Percentiles rank a stretch among this genome's conserved stretches.
phyloP scores from a whole-genome alignment of 805 yeast species.

The Kodamaea kakaduensis region DNA sequence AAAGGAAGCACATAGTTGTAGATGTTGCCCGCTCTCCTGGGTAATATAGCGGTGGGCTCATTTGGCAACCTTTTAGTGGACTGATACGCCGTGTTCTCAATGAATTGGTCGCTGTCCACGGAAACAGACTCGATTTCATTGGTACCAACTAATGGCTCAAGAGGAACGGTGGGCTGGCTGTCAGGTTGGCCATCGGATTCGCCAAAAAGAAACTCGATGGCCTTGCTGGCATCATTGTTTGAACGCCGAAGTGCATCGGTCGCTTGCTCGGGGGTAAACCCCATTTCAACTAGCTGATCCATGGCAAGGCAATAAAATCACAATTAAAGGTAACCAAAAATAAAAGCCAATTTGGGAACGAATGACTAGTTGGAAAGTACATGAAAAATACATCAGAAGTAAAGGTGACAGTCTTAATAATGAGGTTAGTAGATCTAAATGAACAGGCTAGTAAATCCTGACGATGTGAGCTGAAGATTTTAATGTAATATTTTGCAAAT shows the following conservation, averaged over 20 bases:
- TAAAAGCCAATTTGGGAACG: too few relatives aligned
- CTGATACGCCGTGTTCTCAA: not conserved
- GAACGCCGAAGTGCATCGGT: slow-evolving; percentile 31
- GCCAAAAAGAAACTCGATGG: slow-evolving; percentile 35
- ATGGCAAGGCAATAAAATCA: too few relatives aligned
- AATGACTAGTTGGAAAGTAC: too few relatives aligned
- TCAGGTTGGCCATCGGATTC: slow-evolving; percentile 15
- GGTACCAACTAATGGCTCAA: not conserved
- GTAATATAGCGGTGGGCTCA: slow-evolving; percentile 20
- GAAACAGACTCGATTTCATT: slow-evolving; percentile 1
- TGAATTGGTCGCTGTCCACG: slow-evolving; percentile 1
- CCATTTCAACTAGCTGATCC: slow-evolving; percentile 32
- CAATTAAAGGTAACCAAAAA: too few relatives aligned
- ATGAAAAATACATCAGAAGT: too few relatives aligned
- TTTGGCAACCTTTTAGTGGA: not conserved
- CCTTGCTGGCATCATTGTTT: slow-evolving; percentile 29
- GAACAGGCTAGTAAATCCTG: too few relatives aligned
- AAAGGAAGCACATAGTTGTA: slow-evolving; percentile 30
- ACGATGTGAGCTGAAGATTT: too few relatives aligned
- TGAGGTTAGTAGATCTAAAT: too few relatives aligned
- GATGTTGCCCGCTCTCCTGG: slow-evolving; percentile 12
- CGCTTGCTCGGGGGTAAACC: slow-evolving; percentile 36
- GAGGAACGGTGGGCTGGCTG: not conserved
- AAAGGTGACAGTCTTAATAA: too few relatives aligned
- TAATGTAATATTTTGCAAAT: too few relatives aligned